Evolutionary conservation across 164 flowering plant genomes (phyloP).

Genomic region (Kalanchoe fedtschenkoi): DNA sequence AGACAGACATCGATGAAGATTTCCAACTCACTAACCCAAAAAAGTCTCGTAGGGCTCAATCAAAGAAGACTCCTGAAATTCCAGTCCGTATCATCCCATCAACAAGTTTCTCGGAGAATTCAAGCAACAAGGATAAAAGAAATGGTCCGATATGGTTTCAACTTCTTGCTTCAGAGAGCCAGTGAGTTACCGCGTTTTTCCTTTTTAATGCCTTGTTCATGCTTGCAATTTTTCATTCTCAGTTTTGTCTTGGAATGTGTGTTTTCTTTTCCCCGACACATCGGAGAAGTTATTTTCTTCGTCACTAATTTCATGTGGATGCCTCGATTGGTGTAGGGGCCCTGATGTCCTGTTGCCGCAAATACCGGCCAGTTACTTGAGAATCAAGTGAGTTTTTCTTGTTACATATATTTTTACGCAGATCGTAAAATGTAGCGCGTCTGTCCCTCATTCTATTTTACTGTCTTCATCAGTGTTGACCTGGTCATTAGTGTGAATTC

Average conservation of each 20-base stretch:
- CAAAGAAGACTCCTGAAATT: constrained; percentile 28
- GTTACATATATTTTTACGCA: not conserved
- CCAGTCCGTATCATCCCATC: constrained; percentile 20
- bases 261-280: no score
- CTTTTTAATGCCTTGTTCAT: not conserved
- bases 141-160: constrained; percentile 41
- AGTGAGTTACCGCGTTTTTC: not conserved
- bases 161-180: constrained; percentile 11
- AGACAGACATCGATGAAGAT: constrained; percentile 21
- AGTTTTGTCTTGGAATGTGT: no score
- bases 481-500: no score
- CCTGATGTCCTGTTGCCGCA: constrained; percentile 4
- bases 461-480: no score
- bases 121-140: constrained; percentile 29
- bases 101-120: constrained; percentile 42
- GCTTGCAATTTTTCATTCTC: not conserved
- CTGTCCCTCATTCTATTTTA: no score
- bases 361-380: constrained; percentile 8
- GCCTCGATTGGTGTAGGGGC: constrained; percentile 6
- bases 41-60: constrained; percentile 33
- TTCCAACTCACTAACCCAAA: constrained; percentile 36
- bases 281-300: no score
- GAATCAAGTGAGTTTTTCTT: constrained; percentile 11
- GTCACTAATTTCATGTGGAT: not conserved
- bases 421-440: no score